Base-by-base conservation (phyloP, 1,284 basidiomycete genomes). In the Leccinum solheimii region DNA sequence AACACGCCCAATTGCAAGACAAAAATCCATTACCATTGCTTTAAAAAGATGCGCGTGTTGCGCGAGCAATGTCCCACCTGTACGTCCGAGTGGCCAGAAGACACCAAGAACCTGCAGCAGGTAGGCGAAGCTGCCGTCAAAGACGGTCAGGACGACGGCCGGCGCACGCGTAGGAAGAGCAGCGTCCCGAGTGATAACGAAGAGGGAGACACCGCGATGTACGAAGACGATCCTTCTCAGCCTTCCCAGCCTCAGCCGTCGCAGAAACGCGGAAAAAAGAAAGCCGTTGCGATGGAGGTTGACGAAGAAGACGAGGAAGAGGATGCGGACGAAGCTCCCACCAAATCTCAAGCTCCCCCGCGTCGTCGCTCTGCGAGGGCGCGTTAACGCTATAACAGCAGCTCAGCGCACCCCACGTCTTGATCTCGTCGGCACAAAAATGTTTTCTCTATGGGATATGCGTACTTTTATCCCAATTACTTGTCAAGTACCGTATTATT, bases 21-120 rank as follows among this genome's bases (percentile, higher is more conserved):
- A 11, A 80, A 83, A 43, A 75, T 94, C 72, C 92, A 94, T 73
- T 74, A 73, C 51, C 84, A 88, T 64, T 94, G 92, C 68, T 88
- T 87, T 72, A 75, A 68, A 32, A 81, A 71, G 50, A 59, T 64
- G 55, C 64, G 68, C 38, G 83, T 78, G 27, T 30, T 30, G 27
- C 75, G 77, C 27, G 68, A 69, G 34, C 74, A 70, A 11, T 93
- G 91, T 67, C 85, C 89, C 1, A 67, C 79, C 3, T 93, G 91
- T 72, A 70, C 69, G 2, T 69, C 66, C 45, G 80, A 81, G 56
- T 93, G 91, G 90, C 81, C 84, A 3, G 72, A 76, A 26, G 78
- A 82, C 7, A 75, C 77, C 38, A 74, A 73, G 38, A 76, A 76
- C 19, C 79, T 91, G 48, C 64, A 72, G 2, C 80, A 81, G 6